Evolutionary conservation across 2,329 filamentous ascomycete genomes (phyloP), one percentile per base, ranked within the genome.

Genomic region (Ustulina deusta): DNA sequence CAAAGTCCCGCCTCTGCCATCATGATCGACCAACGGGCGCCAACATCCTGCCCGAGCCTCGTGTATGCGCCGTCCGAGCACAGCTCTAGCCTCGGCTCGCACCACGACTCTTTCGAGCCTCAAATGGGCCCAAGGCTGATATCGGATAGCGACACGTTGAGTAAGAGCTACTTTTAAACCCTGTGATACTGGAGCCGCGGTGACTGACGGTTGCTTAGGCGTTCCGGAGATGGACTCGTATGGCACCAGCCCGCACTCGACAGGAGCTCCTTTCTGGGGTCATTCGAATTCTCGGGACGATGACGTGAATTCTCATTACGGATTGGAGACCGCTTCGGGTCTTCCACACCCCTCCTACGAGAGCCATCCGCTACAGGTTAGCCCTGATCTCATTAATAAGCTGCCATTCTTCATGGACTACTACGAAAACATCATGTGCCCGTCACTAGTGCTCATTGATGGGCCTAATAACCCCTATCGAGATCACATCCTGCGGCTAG

Each of bases 401-500:
- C 91, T 97, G 83, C 91, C 92, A 72, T 97, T 92, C 80, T 91
- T 97, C 77, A 91, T 97, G 83, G 92, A 97, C 78, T 97, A 97
- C 80, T 97, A 97, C 80, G 91, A 94, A 77, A 94, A 93, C 79
- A 92, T 93, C 76, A 94, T 98, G 82, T 96, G 94, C 72, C 93
- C 93, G 5, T 93, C 93, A 66, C 92, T 97, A 80, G 94, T 97
- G 58, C 93, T 94, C 72, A 94, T 97, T 78, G 95, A 98, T 78
- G 90, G 90, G 11, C 91, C 92, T 1, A 86, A 86, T 69, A 97
- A 97, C 78, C 95, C 95, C 0, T 97, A 95, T 78, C 87, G 94
- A 69, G 89, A 90, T 74, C 91, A 97, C 76, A 89, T 97, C 63
- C 85, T 97, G 66, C 89, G 89, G 63, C 85, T 97, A 58, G 93